Evolutionary conservation across 2,329 filamentous ascomycete genomes (phyloP), one percentile per base, ranked within the genome.

Genomic region (Neoscytalidium dimidiatum): DNA sequence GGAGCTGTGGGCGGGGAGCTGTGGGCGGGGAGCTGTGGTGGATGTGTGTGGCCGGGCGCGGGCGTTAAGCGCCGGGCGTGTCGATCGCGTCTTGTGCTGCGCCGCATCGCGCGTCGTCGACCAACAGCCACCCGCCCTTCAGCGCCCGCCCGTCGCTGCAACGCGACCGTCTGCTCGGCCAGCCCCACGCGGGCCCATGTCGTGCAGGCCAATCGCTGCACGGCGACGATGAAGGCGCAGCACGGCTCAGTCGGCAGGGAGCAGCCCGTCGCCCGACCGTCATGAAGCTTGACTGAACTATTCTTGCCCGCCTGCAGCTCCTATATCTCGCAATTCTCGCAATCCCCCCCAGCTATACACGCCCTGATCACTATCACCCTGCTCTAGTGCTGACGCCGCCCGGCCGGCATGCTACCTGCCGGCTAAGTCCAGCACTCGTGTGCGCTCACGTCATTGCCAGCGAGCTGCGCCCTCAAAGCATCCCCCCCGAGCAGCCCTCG

Each of bases 311-410:
- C 56, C 13, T 9, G 38, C 56, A 44, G 28, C 56, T 21, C 14
- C 56, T 60, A 60, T 60, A 58, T 58, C 38, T 58, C 53, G 14
- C 53, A 46, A 60, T 33, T 60, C 56, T 31, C n/a, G n/a, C n/a
- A n/a, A n/a, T n/a, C n/a, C 38, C 38, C 33, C 17, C 48, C 28
- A 33, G 28, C 49, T 28, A 29, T 52, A 19, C 29, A 33, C 49
- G 6, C 49, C 28, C 29, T 33, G 19, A 19, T n/a, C n/a, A n/a
- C n/a, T 21, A 29, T 21, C 26, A 26, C 19, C n/a, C 28, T 5
- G 56, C 41, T 33, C 56, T 60, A 60, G 56, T 46, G 56, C 56
- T 60, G 56, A 60, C 29, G 56, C 19, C 33, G 35, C 28, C 33
- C 28, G 33, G n/a, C 41, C 56, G 41, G 41, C 21, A 31, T 46